phyloP scores from a whole-genome alignment of 192 early-diverging fungal species.

The Haplosporangium gracile region DNA sequence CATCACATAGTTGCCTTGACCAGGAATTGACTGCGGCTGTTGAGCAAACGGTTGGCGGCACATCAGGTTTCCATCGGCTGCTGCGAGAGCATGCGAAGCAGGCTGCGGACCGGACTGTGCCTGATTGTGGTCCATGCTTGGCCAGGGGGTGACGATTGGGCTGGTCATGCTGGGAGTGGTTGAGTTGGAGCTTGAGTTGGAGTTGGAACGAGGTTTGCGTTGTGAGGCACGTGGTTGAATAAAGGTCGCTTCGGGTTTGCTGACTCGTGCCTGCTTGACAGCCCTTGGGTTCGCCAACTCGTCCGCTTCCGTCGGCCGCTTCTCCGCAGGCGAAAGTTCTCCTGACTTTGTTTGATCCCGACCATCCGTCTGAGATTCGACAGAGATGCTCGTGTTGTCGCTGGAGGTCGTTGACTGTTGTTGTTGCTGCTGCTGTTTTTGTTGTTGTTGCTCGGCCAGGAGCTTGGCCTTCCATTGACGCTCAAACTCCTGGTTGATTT shows the following conservation, averaged over 20 bases:
- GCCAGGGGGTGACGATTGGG: neutral
- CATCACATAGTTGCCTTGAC: neutral
- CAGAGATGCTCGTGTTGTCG: neutral
- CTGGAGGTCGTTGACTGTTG: neutral
- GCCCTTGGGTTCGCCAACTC: slow-evolving; percentile 16
- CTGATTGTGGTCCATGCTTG: slow-evolving; percentile 6
- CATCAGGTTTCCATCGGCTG: neutral
- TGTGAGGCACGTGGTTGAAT: neutral
- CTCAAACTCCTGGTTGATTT: slow-evolving; percentile 52
- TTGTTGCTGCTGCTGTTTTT: neutral
- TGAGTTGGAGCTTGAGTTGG: neutral
- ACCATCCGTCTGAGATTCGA: neutral
- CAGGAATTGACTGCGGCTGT: slow-evolving; percentile 21
- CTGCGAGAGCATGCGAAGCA: neutral
- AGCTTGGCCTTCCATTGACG: slow-evolving; percentile 43
- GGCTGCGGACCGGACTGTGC: neutral
- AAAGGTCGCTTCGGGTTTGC: neutral
- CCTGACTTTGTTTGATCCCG: neutral
- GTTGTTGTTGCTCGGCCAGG: slow-evolving; percentile 13
- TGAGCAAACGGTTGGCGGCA: slow-evolving; percentile 20
- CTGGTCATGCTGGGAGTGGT: neutral
- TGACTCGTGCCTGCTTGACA: slow-evolving; percentile 24
- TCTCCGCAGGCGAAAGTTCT: slow-evolving; percentile 5
- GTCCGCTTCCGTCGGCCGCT: slow-evolving; percentile 23
- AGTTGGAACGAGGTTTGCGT: slow-evolving; percentile 2